Evolutionary conservation across 192 early-diverging fungal species (phyloP).

Genomic region (Podila horticola): DNA sequence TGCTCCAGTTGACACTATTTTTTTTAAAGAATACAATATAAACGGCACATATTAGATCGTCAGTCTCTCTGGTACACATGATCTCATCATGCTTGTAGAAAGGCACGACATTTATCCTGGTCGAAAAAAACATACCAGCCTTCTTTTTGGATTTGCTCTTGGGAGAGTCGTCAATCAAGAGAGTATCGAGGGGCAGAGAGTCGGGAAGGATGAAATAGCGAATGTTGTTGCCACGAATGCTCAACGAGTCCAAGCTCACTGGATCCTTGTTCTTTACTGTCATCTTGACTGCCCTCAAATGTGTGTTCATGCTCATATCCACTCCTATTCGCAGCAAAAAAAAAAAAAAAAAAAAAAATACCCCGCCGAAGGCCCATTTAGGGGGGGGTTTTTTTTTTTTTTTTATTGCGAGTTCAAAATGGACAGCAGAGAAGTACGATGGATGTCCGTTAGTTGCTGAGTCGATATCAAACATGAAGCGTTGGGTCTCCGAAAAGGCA

Average conservation of each 20-base stretch:
- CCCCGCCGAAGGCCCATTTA: too few species aligned
- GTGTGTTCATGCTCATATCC: slow-evolving; percentile 99
- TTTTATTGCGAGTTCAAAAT: slow-evolving; percentile 9
- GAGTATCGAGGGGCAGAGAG: slow-evolving; percentile 92
- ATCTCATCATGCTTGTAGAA: slow-evolving; percentile 11
- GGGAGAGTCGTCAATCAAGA: slow-evolving; percentile 95
- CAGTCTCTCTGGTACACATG: neutral
- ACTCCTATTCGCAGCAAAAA: slow-evolving; percentile 66
- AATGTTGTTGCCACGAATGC: slow-evolving; percentile 95
- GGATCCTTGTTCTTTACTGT: slow-evolving; percentile 95
- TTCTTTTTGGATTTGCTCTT: slow-evolving; percentile 93
- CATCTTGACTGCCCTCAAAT: slow-evolving; percentile 99
- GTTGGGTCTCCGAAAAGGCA: too few species aligned
- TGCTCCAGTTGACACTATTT: slow-evolving; percentile 43
- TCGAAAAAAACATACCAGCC: slow-evolving; percentile 46
- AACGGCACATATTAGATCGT: too few species aligned
- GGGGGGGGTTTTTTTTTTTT: too few species aligned
- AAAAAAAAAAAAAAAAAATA: too few species aligned
- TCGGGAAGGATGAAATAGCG: slow-evolving; percentile 97
- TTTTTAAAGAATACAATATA: neutral
- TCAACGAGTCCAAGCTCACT: slow-evolving; percentile 88
- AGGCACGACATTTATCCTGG: neutral
- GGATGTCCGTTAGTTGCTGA: neutral
- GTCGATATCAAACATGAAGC: neutral
- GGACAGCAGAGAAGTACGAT: neutral